A percentile compares a stretch with the other conserved stretches of the same genome.
phyloP scores from a whole-genome alignment of 2,329 filamentous ascomycete species.

The Botrytis sinoallii region DNA sequence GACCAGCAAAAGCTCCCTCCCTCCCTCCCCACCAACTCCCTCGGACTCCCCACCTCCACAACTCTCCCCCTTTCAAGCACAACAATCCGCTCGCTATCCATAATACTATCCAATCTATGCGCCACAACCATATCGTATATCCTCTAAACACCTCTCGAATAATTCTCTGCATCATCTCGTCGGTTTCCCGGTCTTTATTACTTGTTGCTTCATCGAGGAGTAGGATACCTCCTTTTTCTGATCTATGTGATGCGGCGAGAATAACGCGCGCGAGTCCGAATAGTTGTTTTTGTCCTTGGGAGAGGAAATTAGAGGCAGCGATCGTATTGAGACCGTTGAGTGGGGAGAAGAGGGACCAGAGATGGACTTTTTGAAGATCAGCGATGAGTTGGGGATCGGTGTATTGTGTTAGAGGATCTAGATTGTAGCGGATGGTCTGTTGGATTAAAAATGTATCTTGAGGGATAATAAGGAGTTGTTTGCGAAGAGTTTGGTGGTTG shows the following conservation, averaged over 20 bases:
- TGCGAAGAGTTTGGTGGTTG: background rate
- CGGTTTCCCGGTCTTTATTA: constrained; percentile 42
- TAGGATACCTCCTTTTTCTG: background rate
- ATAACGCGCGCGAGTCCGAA: background rate
- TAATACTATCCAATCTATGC: constrained; percentile 43
- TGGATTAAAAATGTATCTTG: background rate
- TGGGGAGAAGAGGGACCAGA: background rate
- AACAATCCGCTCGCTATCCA: constrained; percentile 49
- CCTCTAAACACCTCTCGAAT: constrained; percentile 51
- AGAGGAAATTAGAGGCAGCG: background rate
- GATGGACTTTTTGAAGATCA: background rate
- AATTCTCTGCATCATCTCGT: constrained; percentile 52
- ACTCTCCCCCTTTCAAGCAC: constrained; percentile 45
- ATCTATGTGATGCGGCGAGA: background rate
- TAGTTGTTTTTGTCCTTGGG: background rate
- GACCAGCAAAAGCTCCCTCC: background rate
- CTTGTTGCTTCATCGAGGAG: background rate
- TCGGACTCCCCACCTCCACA: constrained; percentile 19
- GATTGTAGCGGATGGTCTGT: background rate
- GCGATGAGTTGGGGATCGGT: background rate
- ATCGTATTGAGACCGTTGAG: background rate
- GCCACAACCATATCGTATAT: constrained; percentile 49
- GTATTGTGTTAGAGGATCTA: background rate
- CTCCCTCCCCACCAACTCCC: background rate
- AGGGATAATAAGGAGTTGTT: background rate